A percentile compares a stretch with the other conserved stretches of the same genome.
These are phyloP conservation scores for Cystobasidium ongulense DNA, from an alignment of 768 basidiomycete species.

Conservation along the genomic window DNA sequence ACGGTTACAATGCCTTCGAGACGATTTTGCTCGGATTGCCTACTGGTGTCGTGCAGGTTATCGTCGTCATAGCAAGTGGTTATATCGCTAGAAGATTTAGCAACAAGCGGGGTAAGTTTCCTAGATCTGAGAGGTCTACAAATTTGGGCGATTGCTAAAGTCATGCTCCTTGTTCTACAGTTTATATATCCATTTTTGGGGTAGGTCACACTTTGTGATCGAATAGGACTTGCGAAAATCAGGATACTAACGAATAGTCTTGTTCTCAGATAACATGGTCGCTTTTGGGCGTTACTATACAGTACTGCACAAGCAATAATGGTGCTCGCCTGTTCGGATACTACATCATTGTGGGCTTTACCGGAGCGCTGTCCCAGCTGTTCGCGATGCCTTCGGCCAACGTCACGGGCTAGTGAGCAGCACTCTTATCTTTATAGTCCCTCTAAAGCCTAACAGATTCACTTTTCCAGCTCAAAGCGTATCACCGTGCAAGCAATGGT, in stretches of 20 bases:
- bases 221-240: background rate
- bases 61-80: background rate
- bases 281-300: slow-evolving; percentile 7
- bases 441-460: background rate
- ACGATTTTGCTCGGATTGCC: slow-evolving; percentile 25
- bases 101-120: background rate
- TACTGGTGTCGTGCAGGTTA: slow-evolving; percentile 13
- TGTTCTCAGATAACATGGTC: slow-evolving; percentile 7
- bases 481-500: slow-evolving; percentile 30
- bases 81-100: slow-evolving; percentile 2
- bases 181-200: background rate
- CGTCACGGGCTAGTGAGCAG: slow-evolving; percentile 23
- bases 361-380: slow-evolving; percentile 1
- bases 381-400: slow-evolving; percentile 19
- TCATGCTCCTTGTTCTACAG: background rate
- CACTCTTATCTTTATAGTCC: background rate
- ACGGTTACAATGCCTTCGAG: slow-evolving; percentile 24
- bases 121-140: background rate
- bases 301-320: slow-evolving; percentile 23
- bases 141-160: background rate
- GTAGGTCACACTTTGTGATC: background rate
- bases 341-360: slow-evolving; percentile 24
- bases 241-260: background rate
- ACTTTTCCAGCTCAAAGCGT: slow-evolving; percentile 14
- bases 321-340: slow-evolving; percentile 27